phyloP scores from a whole-genome alignment of 2,329 filamentous ascomycete species.

The Penicillium sp. region DNA sequence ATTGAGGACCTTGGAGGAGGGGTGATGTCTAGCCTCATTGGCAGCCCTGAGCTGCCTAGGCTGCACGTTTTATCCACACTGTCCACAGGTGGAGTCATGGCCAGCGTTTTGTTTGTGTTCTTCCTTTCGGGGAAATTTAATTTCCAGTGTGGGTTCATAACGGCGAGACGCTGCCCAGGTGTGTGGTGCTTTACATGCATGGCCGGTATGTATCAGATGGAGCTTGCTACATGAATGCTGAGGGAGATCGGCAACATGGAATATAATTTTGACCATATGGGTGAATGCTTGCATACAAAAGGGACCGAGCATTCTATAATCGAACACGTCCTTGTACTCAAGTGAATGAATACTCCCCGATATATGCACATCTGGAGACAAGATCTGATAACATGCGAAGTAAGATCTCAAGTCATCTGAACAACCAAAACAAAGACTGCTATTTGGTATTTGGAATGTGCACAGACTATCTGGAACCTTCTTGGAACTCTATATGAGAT shows the following conservation, averaged over 20 bases:
- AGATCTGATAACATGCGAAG: slow-evolving; percentile 15
- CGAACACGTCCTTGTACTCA: too few species aligned
- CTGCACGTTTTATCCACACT: slow-evolving; percentile 11
- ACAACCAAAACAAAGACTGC: not conserved
- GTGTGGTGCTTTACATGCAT: not conserved
- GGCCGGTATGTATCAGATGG: not conserved
- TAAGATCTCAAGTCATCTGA: not conserved
- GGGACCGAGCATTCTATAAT: not conserved
- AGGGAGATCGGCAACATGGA: not conserved
- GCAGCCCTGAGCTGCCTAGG: slow-evolving; percentile 12
- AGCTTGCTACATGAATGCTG: not conserved
- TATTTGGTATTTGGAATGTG: slow-evolving; percentile 5
- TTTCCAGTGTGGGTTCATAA: not conserved
- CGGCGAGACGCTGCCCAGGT: not conserved
- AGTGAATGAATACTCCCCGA: not conserved
- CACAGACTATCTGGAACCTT: slow-evolving; percentile 7
- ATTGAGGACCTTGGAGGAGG: slow-evolving; percentile 27
- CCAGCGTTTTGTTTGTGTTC: not conserved
- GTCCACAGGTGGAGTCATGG: slow-evolving; percentile 1
- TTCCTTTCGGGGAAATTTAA: not conserved
- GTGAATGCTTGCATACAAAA: not conserved
- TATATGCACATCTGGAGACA: not conserved
- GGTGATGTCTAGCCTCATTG: slow-evolving; percentile 19
- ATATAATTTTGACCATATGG: not conserved
- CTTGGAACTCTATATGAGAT: not conserved